Conservation (phyloP, 805 yeast genomes). For the Wilhelminamyces savonicus region DNA sequence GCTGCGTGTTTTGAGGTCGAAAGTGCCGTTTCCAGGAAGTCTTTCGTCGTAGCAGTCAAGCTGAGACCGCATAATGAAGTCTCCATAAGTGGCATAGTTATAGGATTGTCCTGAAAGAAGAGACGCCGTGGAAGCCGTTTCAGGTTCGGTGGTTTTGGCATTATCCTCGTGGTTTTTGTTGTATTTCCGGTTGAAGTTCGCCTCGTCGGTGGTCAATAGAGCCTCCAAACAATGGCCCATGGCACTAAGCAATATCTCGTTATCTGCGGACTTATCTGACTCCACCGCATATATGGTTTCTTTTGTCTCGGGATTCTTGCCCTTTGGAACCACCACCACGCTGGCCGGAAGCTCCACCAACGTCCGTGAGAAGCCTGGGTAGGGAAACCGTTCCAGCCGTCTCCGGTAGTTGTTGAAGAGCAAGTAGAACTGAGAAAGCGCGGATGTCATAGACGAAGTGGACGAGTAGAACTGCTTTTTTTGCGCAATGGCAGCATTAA, state of each 20-base stretch:
- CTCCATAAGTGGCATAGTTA: constrained; percentile 65
- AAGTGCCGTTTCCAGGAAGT: constrained; percentile 85
- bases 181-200: constrained; percentile 40
- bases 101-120: constrained; percentile 33
- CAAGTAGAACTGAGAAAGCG: constrained; percentile 68
- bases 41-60: constrained; percentile 73
- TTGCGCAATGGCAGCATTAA: constrained; percentile 36
- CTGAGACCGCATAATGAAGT: constrained; percentile 82
- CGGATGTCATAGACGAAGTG: constrained; percentile 81
- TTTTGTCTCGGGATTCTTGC: constrained; percentile 14
- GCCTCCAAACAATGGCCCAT: constrained; percentile 80
- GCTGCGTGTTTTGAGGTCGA: constrained; percentile 90
- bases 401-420: constrained; percentile 52
- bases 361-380: constrained; percentile 20
- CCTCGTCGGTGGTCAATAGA: constrained; percentile 55
- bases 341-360: constrained; percentile 35
- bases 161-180: constrained; percentile 12
- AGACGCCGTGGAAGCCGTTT: not conserved
- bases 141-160: constrained; percentile 5
- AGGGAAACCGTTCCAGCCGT: constrained; percentile 38
- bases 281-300: constrained; percentile 54
- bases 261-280: constrained; percentile 59
- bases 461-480: constrained; percentile 57
- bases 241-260: constrained; percentile 61
- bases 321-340: constrained; percentile 48